phyloP scores from a whole-genome alignment of 1,139 yeast genomes.

The Hyphopichia fennica region DNA sequence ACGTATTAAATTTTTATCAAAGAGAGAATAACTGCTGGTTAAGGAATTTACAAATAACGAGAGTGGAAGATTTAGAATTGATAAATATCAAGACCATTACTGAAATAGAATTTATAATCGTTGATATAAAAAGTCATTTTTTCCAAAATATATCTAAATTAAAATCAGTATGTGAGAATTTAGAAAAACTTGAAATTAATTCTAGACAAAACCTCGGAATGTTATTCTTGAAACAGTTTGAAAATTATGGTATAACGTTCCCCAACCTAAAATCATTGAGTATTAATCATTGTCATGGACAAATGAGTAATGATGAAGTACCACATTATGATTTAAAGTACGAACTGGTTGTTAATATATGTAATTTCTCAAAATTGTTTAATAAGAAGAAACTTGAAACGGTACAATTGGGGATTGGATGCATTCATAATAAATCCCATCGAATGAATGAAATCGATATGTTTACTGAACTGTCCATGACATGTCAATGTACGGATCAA shows the following conservation, averaged over 20 bases:
- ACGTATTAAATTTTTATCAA: slow-evolving; percentile 8
- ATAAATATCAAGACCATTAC: background rate
- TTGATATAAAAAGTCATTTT: background rate
- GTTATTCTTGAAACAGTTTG: slow-evolving; percentile 4
- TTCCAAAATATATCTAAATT: background rate
- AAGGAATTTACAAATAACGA: background rate
- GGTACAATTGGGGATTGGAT: slow-evolving; percentile 8
- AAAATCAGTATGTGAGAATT: background rate
- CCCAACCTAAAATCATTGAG: slow-evolving; percentile 5
- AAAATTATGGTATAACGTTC: slow-evolving; percentile 3
- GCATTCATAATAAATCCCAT: slow-evolving; percentile 7
- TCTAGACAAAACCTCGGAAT: slow-evolving; percentile 11
- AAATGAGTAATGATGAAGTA: too few relatives aligned
- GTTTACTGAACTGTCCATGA: background rate
- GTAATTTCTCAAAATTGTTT: background rate
- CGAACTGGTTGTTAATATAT: slow-evolving; percentile 6
- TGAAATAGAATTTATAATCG: slow-evolving; percentile 2
- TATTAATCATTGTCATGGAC: slow-evolving; percentile 13
- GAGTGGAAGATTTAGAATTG: background rate
- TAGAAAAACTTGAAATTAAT: background rate
- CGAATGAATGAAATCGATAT: background rate
- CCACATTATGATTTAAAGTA: slow-evolving; percentile 8
- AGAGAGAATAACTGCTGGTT: background rate
- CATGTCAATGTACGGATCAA: background rate
- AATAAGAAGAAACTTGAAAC: background rate